These are phyloP conservation scores for Cyberlindnera japonica DNA, from an alignment of 805 yeast genomes.

Conservation along the genomic window DNA sequence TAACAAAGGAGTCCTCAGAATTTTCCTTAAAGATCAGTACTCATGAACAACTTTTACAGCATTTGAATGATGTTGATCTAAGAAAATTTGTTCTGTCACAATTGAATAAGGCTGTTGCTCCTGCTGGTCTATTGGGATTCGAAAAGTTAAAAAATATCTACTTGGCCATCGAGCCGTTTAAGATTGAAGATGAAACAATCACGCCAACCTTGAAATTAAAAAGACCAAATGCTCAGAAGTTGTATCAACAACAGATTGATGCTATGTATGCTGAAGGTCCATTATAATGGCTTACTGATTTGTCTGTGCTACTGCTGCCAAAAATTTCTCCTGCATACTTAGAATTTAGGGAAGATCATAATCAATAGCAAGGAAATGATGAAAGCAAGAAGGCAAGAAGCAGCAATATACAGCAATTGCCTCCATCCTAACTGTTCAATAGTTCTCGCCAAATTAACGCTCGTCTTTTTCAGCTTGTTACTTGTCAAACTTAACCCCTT, in stretches of 20 bases:
- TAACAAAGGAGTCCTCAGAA: constrained; percentile 17
- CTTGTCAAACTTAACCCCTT: constrained; percentile 38
- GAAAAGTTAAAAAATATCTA: constrained; percentile 57
- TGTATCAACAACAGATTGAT: constrained; percentile 38
- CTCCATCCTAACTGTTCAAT: constrained; percentile 29
- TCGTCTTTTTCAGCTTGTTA: constrained; percentile 30
- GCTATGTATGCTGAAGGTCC: constrained; percentile 51
- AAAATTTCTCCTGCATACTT: too few relatives aligned
- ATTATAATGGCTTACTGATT: too few relatives aligned
- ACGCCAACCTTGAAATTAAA: constrained; percentile 66
- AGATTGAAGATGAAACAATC: constrained; percentile 52
- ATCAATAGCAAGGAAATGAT: constrained; percentile 34
- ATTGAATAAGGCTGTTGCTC: constrained; percentile 20
- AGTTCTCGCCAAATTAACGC: constrained; percentile 28
- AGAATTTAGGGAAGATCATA: constrained; percentile 36
- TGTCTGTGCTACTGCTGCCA: too few relatives aligned
- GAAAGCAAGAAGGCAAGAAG: constrained; percentile 25
- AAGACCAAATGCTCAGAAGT: constrained; percentile 45
- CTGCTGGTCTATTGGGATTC: constrained; percentile 49
- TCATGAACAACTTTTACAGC: constrained; percentile 13
- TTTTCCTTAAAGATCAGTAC: constrained; percentile 9
- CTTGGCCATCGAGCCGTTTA: constrained; percentile 57
- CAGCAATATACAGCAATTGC: constrained; percentile 30
- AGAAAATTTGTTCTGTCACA: constrained; percentile 19
- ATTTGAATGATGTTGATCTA: constrained; percentile 20